Evolutionary conservation across 495 filamentous ascomycete genomes (phyloP), one percentile per base, ranked within the genome.

Genomic region (Extremus antarcticus): DNA sequence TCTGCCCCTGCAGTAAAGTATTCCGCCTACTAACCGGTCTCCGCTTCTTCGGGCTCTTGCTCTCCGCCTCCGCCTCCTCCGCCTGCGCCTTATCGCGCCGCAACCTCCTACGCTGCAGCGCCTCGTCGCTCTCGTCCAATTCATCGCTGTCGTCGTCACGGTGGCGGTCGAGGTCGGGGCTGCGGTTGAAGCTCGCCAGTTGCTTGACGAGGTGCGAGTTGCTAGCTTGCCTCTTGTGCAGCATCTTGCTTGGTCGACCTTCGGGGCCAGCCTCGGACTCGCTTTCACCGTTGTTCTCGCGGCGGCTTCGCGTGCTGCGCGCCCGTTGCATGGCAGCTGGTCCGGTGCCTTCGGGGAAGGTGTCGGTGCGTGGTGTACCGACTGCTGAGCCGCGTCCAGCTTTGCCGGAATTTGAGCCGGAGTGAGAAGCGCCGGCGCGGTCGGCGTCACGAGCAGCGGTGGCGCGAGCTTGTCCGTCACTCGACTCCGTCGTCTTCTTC

Each of bases 181-280:
- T 62, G 15, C 59, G 55, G 47, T 62, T 62, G 29, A 62, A 62
- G 25, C 55, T 56, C 25, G 55, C 55, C 4, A 62, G 25, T 25
- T 62, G 59, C 55, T 58, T 58, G 47, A 62, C 45, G 11, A 62
- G 25, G 46, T 62, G 59, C 23, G 55, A 54, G 24, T 62, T 62
- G 39, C 55, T 58, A 16, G 29, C 45, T 21, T 23, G 43, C 23
- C 59, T 25, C 43, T 56, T 46, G 43, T 62, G 59, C 20, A 43
- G n/a, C 11, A 25, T 50, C 21, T 24, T 38, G n/a, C 23, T 58
- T 8, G 13, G 52, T n/a, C 25, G 17, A 1, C 20, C 43, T 23
- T 38, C 15, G 15, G 8, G 24, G 17, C 29, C 19, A 10, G 4
- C 46, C 10, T 58, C 59, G 3, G 51, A 38, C 2, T 47, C 55